Evolutionary conservation across 108 stramenopile species (phyloP).

Genomic region (Schizochytrium sp.): DNA sequence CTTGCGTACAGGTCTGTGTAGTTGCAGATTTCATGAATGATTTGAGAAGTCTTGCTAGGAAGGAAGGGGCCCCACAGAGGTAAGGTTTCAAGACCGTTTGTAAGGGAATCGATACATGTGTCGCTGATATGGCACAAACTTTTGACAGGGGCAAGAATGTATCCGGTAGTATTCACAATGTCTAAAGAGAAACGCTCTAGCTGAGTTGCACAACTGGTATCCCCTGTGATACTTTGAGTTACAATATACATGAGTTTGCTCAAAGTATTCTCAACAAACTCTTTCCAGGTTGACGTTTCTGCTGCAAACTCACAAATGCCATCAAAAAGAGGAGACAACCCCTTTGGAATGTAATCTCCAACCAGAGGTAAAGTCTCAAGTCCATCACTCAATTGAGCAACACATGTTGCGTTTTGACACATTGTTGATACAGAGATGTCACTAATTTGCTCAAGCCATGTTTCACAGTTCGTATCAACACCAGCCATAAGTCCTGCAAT

Average conservation of each 20-base stretch:
- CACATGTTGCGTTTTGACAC: neutral
- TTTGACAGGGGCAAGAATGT: neutral
- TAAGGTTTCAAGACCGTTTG: neutral
- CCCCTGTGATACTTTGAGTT: neutral
- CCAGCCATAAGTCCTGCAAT: constrained; percentile 13
- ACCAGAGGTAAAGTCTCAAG: constrained; percentile 24
- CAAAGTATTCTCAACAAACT: neutral
- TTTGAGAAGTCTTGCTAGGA: neutral
- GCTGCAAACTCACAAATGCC: constrained; percentile 41
- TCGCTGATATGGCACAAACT: constrained; percentile 47
- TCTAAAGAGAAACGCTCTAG: constrained; percentile 18
- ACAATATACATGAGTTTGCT: constrained; percentile 14
- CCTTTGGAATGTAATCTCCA: constrained; percentile 28
- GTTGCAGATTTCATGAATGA: neutral
- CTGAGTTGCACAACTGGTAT: neutral
- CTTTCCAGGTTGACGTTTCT: neutral
- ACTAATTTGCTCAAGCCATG: neutral
- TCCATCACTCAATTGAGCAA: neutral
- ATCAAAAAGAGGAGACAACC: constrained; percentile 35
- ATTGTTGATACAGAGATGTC: neutral
- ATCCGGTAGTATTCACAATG: neutral
- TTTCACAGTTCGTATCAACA: neutral
- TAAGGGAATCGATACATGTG: neutral
- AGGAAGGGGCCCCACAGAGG: constrained; percentile 51
- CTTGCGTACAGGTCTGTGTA: neutral